Conservation (phyloP, 148 eudicot species). For the Rhododendron griersonianum region DNA sequence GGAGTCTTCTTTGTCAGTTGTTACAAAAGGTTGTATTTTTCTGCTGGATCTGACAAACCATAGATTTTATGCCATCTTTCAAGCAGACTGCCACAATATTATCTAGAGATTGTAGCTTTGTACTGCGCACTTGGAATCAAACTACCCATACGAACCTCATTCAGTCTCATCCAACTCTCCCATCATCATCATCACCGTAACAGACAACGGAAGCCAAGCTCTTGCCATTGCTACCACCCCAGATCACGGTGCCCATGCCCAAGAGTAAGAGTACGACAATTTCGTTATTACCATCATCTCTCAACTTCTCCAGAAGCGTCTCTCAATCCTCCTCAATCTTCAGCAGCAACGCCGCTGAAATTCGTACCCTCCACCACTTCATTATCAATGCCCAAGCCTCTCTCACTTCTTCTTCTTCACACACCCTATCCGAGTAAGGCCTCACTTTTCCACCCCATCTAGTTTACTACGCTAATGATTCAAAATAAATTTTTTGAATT, state of each 20-base stretch:
- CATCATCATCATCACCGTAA: neutral
- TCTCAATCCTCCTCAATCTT: slow-evolving; percentile 18
- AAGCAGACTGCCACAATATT: no score
- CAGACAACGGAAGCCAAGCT: neutral
- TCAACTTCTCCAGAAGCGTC: slow-evolving; percentile 34
- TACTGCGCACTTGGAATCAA: slow-evolving; percentile 15
- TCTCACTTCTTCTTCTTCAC: slow-evolving; percentile 26
- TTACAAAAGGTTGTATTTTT: no score
- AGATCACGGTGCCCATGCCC: slow-evolving; percentile 1
- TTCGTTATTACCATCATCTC: slow-evolving; percentile 10
- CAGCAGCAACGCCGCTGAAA: slow-evolving; percentile 7
- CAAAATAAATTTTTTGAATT: neutral
- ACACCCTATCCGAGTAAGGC: slow-evolving; percentile 39
- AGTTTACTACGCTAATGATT: neutral
- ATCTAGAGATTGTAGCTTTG: no score
- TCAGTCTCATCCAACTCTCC: slow-evolving; percentile 18
- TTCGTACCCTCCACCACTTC: slow-evolving; percentile 47
- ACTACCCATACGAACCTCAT: slow-evolving; percentile 20
- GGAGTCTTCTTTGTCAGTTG: no score
- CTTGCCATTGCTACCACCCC: slow-evolving; percentile 22
- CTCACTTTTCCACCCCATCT: neutral
- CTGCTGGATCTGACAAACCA: no score
- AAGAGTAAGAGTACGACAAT: neutral
- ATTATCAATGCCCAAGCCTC: slow-evolving; percentile 19
- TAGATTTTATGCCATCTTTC: no score